Evolutionary conservation across 768 basidiomycete species (phyloP), one percentile per base, ranked within the genome.

Genomic region (Pleurotus sapidus): DNA sequence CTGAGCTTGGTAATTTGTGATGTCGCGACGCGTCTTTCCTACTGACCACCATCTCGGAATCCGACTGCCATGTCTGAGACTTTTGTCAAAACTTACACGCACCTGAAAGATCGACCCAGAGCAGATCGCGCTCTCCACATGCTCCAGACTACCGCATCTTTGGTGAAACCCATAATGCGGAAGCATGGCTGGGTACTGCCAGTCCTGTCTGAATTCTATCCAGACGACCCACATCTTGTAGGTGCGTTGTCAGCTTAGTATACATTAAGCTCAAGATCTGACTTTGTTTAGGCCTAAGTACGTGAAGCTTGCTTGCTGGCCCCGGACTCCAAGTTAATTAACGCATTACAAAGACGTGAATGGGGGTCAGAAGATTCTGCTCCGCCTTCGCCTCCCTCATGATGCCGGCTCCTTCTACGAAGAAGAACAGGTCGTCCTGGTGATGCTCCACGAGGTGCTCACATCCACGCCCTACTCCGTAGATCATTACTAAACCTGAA

Each of bases 131-230:
- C 93, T 15, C 76, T 92, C 43, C 68, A 76, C 14, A 75, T 90
- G 67, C 77, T 95, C 38, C 81, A 88, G 62, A 79, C 80, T 60
- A 77, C 91, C 27, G 87, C 88, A 0, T 86, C 87, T 1, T 78
- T 92, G 49, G 93, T 96, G 49, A 95, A 95, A 69, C 95, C 95
- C 5, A 93, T 98, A 61, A 97, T 97, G 95, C 77, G 86, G 57
- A 91, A 87, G 62, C 88, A 88, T 63, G 73, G 73, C 4, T 98
- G 95, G 95, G 77, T 80, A 24, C 75, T 93, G 24, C 88, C 90
- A 24, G 78, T 84, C 1, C 82, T 93, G n/a, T 75, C 85, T n/a
- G 91, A 96, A 70, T 94, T 95, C 78, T 93, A 90, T 63, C 93
- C 93, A 4, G 82, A 85, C 8, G 82, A 82, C 51, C 80, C 85